Evolutionary conservation across 176 grass and related monocot genomes (phyloP), one percentile per base, ranked within the genome.

Genomic region (Bolboschoenus planiculmis): DNA sequence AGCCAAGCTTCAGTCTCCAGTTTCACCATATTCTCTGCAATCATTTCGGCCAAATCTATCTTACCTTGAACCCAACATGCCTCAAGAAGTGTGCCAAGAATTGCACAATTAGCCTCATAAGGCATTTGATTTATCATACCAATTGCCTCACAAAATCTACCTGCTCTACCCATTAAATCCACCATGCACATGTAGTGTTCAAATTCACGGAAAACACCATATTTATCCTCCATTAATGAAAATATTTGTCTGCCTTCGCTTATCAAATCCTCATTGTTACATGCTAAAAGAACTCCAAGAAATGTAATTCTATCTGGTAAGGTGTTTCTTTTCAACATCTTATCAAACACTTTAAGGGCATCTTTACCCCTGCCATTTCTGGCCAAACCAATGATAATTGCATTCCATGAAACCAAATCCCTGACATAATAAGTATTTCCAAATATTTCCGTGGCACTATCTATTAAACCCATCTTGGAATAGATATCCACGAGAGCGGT

Each of bases 371-470:
- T 84, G 42, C 95, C 95, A 78, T 94, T 94, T 60, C 83, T 85
- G 20, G 86, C 86, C 56, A 98, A 87, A 80, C 90, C 92, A 23
- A 93, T 85, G n/a, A 94, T 87, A 83, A 98, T 90, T 18, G 87
- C 91, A 85, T 95, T 95, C 90, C 90, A 95, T 67, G 84, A 87
- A 26, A 98, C 86, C 79, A 95, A 82, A 85, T 98, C 95, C 60
- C 86, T 92, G 21, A 68, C 5, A 82, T 24, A 34, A 82, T 30
- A 47, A 81, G 89, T 84, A 14, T 13, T 48, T 23, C 10, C 83
- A 65, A 93, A 98, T 26, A 95, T 84, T 80, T 85, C 83, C 3
- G 67, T 74, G 42, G 90, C 89, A 78, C 63, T 34, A 44, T 93
- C 84, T 16, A 78, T 42, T 46, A 80, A 93, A 82, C 92, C 92